Evolutionary conservation across 176 grass and related monocot species (phyloP).

Genomic region (Hordeum marinum): DNA sequence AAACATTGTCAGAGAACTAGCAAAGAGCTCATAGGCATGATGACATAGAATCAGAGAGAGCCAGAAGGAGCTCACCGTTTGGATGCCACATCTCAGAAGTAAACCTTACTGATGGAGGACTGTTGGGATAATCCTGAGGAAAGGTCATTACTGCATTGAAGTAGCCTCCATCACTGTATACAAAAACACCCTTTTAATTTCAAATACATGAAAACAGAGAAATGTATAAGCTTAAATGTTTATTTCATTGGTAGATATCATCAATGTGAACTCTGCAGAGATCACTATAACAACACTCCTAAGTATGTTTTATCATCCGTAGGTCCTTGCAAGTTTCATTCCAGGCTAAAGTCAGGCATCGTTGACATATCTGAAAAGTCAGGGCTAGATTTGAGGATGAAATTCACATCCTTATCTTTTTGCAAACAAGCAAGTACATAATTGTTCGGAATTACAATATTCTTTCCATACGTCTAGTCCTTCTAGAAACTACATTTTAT

Average conservation of each 20-base stretch:
- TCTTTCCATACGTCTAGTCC: not conserved
- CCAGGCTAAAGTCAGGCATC: not conserved
- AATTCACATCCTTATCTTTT: not conserved
- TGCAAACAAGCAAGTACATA: not conserved
- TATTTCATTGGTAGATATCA: not conserved
- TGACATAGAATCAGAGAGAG: not conserved
- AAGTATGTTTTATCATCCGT: not conserved
- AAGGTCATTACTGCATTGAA: slow-evolving; percentile 90
- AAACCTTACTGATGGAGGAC: slow-evolving; percentile 87
- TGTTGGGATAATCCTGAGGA: slow-evolving; percentile 88
- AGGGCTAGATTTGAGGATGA: not conserved
- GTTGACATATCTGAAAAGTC: not conserved
- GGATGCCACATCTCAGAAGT: slow-evolving; percentile 99
- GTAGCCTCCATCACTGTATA: slow-evolving; percentile 84
- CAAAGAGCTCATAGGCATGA: not conserved
- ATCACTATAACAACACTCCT: not conserved
- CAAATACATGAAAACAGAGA: not conserved
- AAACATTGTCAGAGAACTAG: slow-evolving; percentile 9
- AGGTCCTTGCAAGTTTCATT: not conserved
- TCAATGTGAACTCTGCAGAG: not conserved
- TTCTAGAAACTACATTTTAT: not conserved
- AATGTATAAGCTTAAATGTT: not conserved
- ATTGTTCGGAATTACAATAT: not conserved
- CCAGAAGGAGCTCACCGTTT: slow-evolving; percentile 47
- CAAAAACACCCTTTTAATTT: slow-evolving; percentile 6